Evolutionary conservation across 108 stramenopile genomes (phyloP).

Genomic region (Fistulifera pelliculosa): DNA sequence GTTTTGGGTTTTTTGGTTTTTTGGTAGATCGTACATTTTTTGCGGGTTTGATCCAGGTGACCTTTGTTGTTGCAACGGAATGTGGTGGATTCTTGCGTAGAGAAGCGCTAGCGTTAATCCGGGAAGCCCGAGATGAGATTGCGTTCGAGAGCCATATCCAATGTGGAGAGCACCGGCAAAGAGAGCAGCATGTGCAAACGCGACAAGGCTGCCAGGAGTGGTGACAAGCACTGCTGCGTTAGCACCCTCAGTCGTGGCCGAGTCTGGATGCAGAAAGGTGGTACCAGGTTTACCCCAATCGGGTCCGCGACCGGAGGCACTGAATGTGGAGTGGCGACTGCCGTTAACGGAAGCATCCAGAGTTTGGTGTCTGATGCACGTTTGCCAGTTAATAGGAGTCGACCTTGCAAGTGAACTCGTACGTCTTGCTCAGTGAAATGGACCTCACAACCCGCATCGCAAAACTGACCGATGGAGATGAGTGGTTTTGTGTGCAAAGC

Average conservation of each 20-base stretch:
- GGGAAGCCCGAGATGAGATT: slow-evolving; percentile 1
- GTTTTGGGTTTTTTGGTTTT: background rate
- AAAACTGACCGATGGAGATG: slow-evolving; percentile 10
- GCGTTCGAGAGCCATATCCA: slow-evolving; percentile 6
- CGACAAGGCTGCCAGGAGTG: slow-evolving; percentile 9
- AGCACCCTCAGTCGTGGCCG: background rate
- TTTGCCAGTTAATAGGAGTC: background rate
- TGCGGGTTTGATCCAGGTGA: slow-evolving; percentile 17
- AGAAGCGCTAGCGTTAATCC: slow-evolving; percentile 1
- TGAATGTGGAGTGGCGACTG: too few species aligned
- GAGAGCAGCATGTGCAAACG: slow-evolving; percentile 22
- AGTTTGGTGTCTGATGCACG: background rate
- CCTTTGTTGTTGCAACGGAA: slow-evolving; percentile 16
- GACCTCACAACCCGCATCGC: slow-evolving; percentile 9
- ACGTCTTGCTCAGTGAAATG: background rate
- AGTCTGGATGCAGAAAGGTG: too few species aligned
- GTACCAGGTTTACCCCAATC: background rate
- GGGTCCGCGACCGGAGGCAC: too few species aligned
- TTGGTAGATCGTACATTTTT: slow-evolving; percentile 14
- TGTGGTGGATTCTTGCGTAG: slow-evolving; percentile 3
- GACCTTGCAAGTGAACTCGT: background rate
- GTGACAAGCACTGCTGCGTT: background rate
- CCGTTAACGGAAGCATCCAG: too few species aligned
- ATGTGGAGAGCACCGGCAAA: slow-evolving; percentile 15
- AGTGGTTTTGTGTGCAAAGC: background rate